Evolutionary conservation across 495 filamentous ascomycete genomes (phyloP).

Genomic region (Penicillium turbatum): DNA sequence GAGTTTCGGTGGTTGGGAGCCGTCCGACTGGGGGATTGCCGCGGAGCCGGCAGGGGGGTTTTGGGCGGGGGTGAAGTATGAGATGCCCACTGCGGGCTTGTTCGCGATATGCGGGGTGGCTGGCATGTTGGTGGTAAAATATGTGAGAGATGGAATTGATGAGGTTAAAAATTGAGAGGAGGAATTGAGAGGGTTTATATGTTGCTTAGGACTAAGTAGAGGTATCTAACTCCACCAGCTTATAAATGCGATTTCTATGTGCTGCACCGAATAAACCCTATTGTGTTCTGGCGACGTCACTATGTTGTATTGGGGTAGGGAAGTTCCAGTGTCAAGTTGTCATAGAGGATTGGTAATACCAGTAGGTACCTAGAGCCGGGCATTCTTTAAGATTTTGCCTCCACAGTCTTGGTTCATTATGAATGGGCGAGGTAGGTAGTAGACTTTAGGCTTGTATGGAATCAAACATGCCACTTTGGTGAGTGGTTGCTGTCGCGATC

Average conservation of each 20-base stretch:
- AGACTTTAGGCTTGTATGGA: background rate
- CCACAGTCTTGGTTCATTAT: background rate
- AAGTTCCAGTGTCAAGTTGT: background rate
- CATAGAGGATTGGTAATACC: background rate
- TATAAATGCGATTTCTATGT: slow-evolving; percentile 15
- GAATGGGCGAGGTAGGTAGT: background rate
- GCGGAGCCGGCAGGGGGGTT: slow-evolving; percentile 58
- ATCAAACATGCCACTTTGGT: background rate
- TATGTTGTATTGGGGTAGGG: background rate
- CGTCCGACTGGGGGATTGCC: slow-evolving; percentile 53
- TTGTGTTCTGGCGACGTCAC: slow-evolving; percentile 15
- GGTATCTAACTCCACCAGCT: too few relatives aligned
- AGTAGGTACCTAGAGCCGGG: background rate
- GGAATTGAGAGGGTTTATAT: background rate
- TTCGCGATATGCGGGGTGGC: slow-evolving; percentile 33
- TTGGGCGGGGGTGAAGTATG: slow-evolving; percentile 63
- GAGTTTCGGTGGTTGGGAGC: slow-evolving; percentile 56
- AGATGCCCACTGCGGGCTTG: slow-evolving; percentile 45
- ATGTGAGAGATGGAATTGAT: background rate
- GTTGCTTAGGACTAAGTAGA: too few relatives aligned
- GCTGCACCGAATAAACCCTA: background rate
- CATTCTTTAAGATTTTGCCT: background rate
- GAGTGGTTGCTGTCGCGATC: background rate
- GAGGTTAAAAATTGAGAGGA: too few relatives aligned
- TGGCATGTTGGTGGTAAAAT: background rate